Evolutionary conservation across 2,329 filamentous ascomycete species (phyloP).

Genomic region (Sordariomycetes sp.): DNA sequence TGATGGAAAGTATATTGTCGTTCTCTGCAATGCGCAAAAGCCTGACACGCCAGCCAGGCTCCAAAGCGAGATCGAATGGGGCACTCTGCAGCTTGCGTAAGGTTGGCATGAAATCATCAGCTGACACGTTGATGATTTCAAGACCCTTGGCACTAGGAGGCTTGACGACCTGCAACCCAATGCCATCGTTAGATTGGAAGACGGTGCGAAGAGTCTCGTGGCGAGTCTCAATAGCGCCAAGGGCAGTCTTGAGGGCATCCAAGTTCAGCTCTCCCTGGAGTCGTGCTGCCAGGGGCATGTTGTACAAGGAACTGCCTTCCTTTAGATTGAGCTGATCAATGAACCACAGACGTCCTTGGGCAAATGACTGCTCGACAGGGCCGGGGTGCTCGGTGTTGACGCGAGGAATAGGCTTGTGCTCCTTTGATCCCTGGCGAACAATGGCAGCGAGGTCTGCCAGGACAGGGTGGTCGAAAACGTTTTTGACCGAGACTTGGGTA

Average conservation of each 20-base stretch:
- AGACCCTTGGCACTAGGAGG: neutral
- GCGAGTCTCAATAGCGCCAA: slow-evolving; percentile 9
- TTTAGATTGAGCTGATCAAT: slow-evolving; percentile 10
- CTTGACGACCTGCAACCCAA: too few relatives aligned
- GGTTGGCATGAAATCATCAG: too few relatives aligned
- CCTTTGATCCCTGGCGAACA: too few relatives aligned
- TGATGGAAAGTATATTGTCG: slow-evolving; percentile 13
- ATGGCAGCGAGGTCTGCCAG: too few relatives aligned
- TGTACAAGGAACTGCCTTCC: slow-evolving; percentile 9
- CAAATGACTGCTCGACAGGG: slow-evolving; percentile 12
- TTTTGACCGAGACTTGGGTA: too few relatives aligned
- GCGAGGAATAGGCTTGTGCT: too few relatives aligned
- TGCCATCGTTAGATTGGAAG: slow-evolving; percentile 6
- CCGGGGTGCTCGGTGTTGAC: too few relatives aligned
- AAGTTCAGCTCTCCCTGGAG: slow-evolving; percentile 7
- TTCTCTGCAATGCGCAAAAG: slow-evolving; percentile 7
- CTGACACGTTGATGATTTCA: neutral
- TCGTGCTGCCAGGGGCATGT: slow-evolving; percentile 8
- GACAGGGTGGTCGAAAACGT: too few relatives aligned
- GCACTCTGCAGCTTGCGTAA: slow-evolving; percentile 9
- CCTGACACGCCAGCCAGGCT: slow-evolving; percentile 12
- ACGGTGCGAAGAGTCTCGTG: slow-evolving; percentile 12
- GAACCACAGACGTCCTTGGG: slow-evolving; percentile 13
- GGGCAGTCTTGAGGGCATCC: slow-evolving; percentile 5
- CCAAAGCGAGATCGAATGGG: slow-evolving; percentile 12